Conservation (phyloP, 768 basidiomycete genomes). For the Termitomyces heimii region DNA sequence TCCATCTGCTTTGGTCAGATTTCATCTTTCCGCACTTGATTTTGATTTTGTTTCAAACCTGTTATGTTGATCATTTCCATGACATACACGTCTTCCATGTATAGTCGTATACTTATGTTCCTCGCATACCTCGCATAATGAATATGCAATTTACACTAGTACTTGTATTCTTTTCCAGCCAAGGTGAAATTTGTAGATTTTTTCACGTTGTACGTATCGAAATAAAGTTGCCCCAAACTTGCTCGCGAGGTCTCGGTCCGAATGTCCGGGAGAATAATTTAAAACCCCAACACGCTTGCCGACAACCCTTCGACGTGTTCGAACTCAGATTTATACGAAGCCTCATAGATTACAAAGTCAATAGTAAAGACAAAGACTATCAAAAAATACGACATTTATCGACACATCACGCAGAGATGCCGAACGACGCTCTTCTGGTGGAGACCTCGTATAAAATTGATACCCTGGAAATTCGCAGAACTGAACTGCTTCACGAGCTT, state of each 20-base stretch:
- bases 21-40: neutral
- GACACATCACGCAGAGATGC: neutral
- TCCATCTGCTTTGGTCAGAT: neutral
- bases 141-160: neutral
- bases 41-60: neutral
- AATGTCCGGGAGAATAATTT: neutral
- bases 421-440: constrained; percentile 4
- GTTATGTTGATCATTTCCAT: neutral
- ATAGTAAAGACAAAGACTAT: neutral
- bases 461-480: constrained; percentile 21
- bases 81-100: no score
- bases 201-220: no score
- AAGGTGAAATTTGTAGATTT: neutral
- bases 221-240: no score
- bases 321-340: neutral
- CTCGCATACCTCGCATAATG: no score
- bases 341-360: neutral
- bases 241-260: neutral
- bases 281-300: neutral
- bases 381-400: neutral
- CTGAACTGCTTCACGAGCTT: constrained; percentile 27
- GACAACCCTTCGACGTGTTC: neutral
- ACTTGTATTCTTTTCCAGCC: neutral
- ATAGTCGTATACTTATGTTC: no score
- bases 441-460: constrained; percentile 16